A percentile compares a stretch with the other conserved stretches of the same genome.
These are phyloP conservation scores for Medicago truncatula DNA, from an alignment of 306 rosid species.

Conservation along the genomic window MtrunA17r5.0-ANR NC_053043.1:44209501-44210000, in stretches of 20 bases:
- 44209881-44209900: slow-evolving; percentile 56
- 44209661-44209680: slow-evolving; percentile 42
- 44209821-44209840: slow-evolving; percentile 35
- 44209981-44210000: not conserved
- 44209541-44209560: too few species aligned
- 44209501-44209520: too few species aligned
- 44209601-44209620: slow-evolving; percentile 99
- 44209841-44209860: slow-evolving; percentile 7
- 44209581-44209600: slow-evolving; percentile 60
- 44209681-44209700: too few species aligned
- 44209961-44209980: slow-evolving; percentile 10
- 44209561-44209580: too few species aligned
- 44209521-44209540: too few species aligned
- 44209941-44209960: slow-evolving; percentile 53
- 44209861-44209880: slow-evolving; percentile 50
- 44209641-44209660: slow-evolving; percentile 77
- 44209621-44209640: slow-evolving; percentile 85
- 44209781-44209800: too few species aligned
- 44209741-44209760: too few species aligned
- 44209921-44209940: slow-evolving; percentile 61
- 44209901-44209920: slow-evolving; percentile 47
- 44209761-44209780: too few species aligned
- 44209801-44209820: too few species aligned
- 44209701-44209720: too few species aligned
- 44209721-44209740: too few species aligned